Percentiles rank a stretch among this genome's conserved stretches.
Evolutionary conservation across 177 flowering plant genomes (phyloP).

Genomic region (Vitis hybrid): DNA sequence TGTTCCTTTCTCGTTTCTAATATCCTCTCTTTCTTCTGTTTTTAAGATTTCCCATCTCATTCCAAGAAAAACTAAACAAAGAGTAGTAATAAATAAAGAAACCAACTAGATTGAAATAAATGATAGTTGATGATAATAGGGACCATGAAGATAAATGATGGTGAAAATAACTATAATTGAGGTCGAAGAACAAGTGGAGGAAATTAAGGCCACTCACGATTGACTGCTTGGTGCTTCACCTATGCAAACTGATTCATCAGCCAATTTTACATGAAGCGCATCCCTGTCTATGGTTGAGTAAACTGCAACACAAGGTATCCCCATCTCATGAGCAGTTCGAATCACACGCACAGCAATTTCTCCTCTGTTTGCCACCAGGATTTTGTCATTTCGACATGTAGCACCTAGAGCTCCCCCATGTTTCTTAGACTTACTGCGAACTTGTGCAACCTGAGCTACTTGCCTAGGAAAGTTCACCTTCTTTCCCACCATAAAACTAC

Average conservation of each 20-base stretch:
- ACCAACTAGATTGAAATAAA: not conserved
- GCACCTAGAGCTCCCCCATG: conserved; percentile 64
- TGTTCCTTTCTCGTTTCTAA: not conserved
- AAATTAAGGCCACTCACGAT: conserved; percentile 62
- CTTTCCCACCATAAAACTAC: conserved; percentile 65
- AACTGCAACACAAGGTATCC: conserved; percentile 97
- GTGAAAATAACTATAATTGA: not conserved
- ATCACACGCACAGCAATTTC: conserved; percentile 98
- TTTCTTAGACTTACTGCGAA: conserved; percentile 38
- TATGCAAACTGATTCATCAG: conserved; percentile 96
- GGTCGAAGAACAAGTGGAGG: conserved; percentile 2
- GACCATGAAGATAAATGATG: conserved; percentile 1
- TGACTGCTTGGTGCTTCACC: conserved; percentile 99
- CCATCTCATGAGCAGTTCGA: conserved; percentile 97
- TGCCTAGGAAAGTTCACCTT: conserved; percentile 55
- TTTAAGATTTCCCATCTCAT: not conserved
- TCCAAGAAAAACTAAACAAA: not conserved
- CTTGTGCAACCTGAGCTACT: conserved; percentile 33
- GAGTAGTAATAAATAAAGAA: not conserved
- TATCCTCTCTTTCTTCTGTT: not conserved
- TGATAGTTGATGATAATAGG: not conserved
- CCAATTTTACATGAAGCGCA: conserved; percentile 95
- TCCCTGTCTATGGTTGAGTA: conserved; percentile 97
- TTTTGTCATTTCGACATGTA: conserved; percentile 71
- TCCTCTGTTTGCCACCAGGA: conserved; percentile 96